Conservation (phyloP, 148 eudicot genomes). For the Cornus suecica region DNA sequence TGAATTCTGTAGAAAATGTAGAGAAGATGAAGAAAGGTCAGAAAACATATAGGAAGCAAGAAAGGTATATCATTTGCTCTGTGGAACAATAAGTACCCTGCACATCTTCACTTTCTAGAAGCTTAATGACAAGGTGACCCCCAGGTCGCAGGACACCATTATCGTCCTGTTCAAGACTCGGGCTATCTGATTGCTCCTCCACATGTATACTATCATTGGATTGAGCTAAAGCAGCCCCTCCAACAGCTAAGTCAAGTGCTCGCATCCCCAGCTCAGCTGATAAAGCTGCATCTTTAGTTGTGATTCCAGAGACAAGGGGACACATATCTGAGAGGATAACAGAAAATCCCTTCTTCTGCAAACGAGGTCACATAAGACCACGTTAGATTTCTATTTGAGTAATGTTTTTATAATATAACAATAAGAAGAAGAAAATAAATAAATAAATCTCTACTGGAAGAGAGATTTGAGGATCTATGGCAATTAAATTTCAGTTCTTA, state of each 20-base stretch:
- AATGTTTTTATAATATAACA: too few relatives aligned
- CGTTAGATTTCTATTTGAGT: not conserved
- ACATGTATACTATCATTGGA: slow-evolving; percentile 14
- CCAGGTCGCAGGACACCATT: slow-evolving; percentile 56
- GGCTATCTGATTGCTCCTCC: slow-evolving; percentile 20
- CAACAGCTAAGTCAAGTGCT: slow-evolving; percentile 81
- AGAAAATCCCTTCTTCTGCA: slow-evolving; percentile 80
- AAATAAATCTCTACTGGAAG: not conserved
- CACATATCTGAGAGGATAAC: slow-evolving; percentile 97
- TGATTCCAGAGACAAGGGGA: slow-evolving; percentile 85
- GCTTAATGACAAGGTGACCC: slow-evolving; percentile 80
- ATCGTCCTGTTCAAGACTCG: slow-evolving; percentile 17
- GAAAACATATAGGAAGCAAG: not conserved
- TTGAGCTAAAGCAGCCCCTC: slow-evolving; percentile 33
- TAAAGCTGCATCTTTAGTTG: slow-evolving; percentile 78
- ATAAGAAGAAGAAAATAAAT: too few relatives aligned
- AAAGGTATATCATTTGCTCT: not conserved
- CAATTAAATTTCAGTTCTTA: not conserved
- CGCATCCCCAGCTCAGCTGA: slow-evolving; percentile 90
- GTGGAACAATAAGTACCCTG: slow-evolving; percentile 43
- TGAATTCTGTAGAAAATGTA: slow-evolving; percentile 58
- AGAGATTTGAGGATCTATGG: not conserved
- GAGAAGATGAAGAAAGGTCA: slow-evolving; percentile 11
- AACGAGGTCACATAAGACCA: slow-evolving; percentile 1
- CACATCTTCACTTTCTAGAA: slow-evolving; percentile 78